Evolutionary conservation across 1,139 yeast species (phyloP).

Genomic region (Candida labiduridarum): DNA sequence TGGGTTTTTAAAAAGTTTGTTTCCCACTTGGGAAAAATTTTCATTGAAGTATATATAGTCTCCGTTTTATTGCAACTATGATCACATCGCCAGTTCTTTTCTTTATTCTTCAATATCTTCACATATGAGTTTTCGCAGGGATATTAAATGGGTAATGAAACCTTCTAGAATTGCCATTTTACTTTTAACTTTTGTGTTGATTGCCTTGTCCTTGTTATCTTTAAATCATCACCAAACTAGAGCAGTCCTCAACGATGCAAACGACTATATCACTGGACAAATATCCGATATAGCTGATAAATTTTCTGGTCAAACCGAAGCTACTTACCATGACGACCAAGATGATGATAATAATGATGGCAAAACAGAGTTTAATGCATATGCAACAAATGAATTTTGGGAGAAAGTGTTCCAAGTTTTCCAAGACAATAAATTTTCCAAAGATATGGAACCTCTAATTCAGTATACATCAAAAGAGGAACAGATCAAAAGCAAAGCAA

Average conservation of each 20-base stretch:
- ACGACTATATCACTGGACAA: not conserved
- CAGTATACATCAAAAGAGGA: constrained; percentile 19
- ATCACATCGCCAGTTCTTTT: not conserved
- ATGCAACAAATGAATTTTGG: constrained; percentile 20
- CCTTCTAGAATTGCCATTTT: not conserved
- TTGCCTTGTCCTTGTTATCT: not conserved
- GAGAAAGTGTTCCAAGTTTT: constrained; percentile 21
- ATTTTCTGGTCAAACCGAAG: not conserved
- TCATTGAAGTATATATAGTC: not conserved
- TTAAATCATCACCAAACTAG: not conserved
- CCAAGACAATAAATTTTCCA: constrained; percentile 16
- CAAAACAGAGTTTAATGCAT: not conserved
- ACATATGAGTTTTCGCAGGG: not conserved
- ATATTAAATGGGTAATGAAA: not conserved
- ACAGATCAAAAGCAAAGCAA: constrained; percentile 13
- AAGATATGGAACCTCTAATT: constrained; percentile 18
- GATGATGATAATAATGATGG: not conserved
- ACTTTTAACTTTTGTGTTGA: too few relatives aligned
- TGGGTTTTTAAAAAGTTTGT: too few relatives aligned
- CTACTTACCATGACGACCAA: not conserved
- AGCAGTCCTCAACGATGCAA: not conserved
- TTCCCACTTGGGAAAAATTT: too few relatives aligned
- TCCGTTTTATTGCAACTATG: not conserved
- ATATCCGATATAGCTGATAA: not conserved
- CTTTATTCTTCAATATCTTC: not conserved